Conservation (phyloP, 2,329 filamentous ascomycete species). For the Bipolaris oryzae region DNA sequence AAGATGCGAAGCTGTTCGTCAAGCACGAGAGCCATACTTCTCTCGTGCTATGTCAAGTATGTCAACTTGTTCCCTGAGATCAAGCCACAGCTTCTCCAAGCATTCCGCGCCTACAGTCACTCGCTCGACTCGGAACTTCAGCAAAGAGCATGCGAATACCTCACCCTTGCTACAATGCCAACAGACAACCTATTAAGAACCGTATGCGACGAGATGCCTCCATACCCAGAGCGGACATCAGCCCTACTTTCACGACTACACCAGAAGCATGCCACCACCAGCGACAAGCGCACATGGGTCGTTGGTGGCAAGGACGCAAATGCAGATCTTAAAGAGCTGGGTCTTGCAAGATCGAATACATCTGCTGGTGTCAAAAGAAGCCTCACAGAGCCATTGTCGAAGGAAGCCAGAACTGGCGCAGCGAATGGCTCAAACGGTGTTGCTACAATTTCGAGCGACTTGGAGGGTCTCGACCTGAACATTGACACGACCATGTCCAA, state of each 20-base stretch:
- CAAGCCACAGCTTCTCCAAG: slow-evolving; percentile 88
- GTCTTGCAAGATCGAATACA: slow-evolving; percentile 70
- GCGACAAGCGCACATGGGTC: slow-evolving; percentile 95
- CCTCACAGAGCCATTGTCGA: slow-evolving; percentile 65
- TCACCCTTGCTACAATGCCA: slow-evolving; percentile 81
- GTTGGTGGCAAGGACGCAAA: slow-evolving; percentile 97
- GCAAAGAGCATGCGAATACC: slow-evolving; percentile 94
- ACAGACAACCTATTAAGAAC: slow-evolving; percentile 92
- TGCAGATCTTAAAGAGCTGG: slow-evolving; percentile 76
- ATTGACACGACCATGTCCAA: slow-evolving; percentile 65
- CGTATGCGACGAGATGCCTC: slow-evolving; percentile 97
- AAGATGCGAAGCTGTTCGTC: slow-evolving; percentile 91
- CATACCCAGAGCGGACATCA: slow-evolving; percentile 92
- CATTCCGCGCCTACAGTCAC: slow-evolving; percentile 92
- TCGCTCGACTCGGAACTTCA: slow-evolving; percentile 94
- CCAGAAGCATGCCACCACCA: slow-evolving; percentile 90
- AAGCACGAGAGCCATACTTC: slow-evolving; percentile 87
- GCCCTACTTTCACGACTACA: slow-evolving; percentile 90
- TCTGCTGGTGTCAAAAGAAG: slow-evolving; percentile 78
- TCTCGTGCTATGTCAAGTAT: slow-evolving; percentile 96
- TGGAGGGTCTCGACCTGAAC: slow-evolving; percentile 82
- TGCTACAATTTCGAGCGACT: slow-evolving; percentile 60
- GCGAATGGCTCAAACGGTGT: slow-evolving; percentile 55
- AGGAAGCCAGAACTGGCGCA: slow-evolving; percentile 33
- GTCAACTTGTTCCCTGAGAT: slow-evolving; percentile 99